Base-by-base conservation (phyloP, 768 basidiomycete species). In the Collybiopsis confluens region DNA sequence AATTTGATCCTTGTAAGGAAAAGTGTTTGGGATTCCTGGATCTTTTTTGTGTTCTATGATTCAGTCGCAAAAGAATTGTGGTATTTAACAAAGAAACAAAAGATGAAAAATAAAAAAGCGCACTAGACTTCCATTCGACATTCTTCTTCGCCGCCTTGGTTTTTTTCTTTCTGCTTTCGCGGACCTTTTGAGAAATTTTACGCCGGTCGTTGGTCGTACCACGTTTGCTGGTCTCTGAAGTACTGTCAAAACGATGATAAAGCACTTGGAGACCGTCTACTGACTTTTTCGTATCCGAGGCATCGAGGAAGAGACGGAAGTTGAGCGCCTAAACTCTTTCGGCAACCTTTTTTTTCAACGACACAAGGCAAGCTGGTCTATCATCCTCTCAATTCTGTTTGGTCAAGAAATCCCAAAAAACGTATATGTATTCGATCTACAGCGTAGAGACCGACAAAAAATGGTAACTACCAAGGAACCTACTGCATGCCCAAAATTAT, bases 1-100 rank as follows among this genome's bases (percentile, higher is more conserved):
- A 58, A 98, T 88, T 69, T 92, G 86, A 62, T 95, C 94, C 70
- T 96, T 98, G 78, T 86, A 94, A 3, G 92, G 93, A 71, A 93
- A 93, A 55, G 83, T 85, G 69, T 89, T 95, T 6, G 94, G 94
- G 59, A 97, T 93, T 42, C 94, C 94, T 27, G 90, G 92, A 67
- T 98, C 94, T 68, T 92, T 94, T 63, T 82, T 78, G 57, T 85
- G 82, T 68, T 89, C 89, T 90, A 58, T 2, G 38, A 50, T 41
- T 46, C 44, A 46, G 23, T n/a, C n/a, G n/a, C 37, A 11, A n/a
- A n/a, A 35, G 23, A 16, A 16, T 15, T 6, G 13, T 2, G 11
- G 23, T 30, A 26, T 26, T 11, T 2, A 27, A 11, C 21, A 35
- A 20, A 28, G 16, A 33, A 4, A 21, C 7, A n/a, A 3, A 35